These are phyloP conservation scores for Gossypium anomalum DNA, from an alignment of 345 rosid species.

Conservation along the genomic window DNA sequence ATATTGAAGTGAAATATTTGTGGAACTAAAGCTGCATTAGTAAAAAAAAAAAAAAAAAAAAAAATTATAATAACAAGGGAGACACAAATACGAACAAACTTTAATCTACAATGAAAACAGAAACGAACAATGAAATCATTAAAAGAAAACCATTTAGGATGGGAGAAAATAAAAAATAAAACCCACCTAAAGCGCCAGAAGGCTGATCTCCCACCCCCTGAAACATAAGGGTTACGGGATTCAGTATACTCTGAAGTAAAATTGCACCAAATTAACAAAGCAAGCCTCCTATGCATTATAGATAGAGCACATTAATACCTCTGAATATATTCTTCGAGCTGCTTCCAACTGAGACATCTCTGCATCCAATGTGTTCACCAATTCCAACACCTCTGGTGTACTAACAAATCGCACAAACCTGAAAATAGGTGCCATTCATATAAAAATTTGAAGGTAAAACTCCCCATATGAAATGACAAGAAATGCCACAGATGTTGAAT, in stretches of 20 bases:
- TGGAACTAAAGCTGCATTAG: background rate
- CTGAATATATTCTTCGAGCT: constrained; percentile 76
- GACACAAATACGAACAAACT: background rate
- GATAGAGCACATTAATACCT: constrained; percentile 45
- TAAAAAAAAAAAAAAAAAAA: no score
- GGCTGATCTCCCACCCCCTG: constrained; percentile 69
- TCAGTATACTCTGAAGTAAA: constrained; percentile 24
- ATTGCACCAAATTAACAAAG: constrained; percentile 13
- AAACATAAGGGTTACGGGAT: constrained; percentile 25
- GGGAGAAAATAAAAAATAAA: background rate
- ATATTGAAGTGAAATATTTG: background rate
- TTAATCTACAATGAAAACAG: background rate
- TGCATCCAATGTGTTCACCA: constrained; percentile 66
- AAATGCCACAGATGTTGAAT: constrained; percentile 15
- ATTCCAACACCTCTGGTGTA: constrained; percentile 90
- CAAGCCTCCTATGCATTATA: background rate
- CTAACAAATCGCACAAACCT: constrained; percentile 99
- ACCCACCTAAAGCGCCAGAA: constrained; percentile 56
- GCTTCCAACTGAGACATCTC: constrained; percentile 98
- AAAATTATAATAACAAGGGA: no score
- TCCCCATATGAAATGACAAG: constrained; percentile 3
- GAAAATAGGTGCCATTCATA: constrained; percentile 24
- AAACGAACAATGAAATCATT: background rate
- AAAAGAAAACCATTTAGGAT: background rate
- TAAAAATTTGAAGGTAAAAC: constrained; percentile 14